A percentile compares a stretch with the other conserved stretches of the same genome.
phyloP scores from a whole-genome alignment of 345 rosid species.

The Rhizophora apiculata region DNA sequence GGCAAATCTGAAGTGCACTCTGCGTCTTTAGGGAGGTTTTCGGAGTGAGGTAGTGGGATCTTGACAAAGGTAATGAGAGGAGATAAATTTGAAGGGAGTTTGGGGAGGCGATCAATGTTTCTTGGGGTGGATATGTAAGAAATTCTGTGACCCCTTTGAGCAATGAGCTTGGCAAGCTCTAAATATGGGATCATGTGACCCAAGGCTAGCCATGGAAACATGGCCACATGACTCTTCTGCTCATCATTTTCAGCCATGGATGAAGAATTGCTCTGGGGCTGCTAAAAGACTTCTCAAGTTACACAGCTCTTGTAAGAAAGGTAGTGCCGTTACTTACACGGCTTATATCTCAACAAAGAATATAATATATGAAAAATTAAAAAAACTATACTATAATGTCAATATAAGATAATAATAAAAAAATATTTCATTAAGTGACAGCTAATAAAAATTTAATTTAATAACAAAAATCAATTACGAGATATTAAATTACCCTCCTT shows the following conservation, averaged over 20 bases:
- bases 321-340: no score
- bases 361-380: no score
- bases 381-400: no score
- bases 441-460: no score
- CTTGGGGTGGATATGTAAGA: conserved; percentile 2
- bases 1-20: conserved; percentile 13
- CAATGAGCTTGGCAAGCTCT: conserved; percentile 16
- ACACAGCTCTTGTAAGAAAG: no score
- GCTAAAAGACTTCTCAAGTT: no score
- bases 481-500: no score
- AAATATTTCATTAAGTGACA: no score
- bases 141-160: conserved; percentile 14
- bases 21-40: conserved; percentile 5
- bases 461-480: no score
- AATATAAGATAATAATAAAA: no score
- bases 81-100: not conserved
- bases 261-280: no score
- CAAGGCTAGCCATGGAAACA: conserved; percentile 21
- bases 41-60: conserved; percentile 1
- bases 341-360: no score
- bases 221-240: conserved; percentile 6
- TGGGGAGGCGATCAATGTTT: conserved; percentile 16
- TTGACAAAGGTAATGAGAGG: not conserved
- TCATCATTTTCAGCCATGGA: not conserved
- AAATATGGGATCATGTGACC: conserved; percentile 17